Percentiles rank a stretch among this genome's conserved stretches.
Evolutionary conservation across 2,329 filamentous ascomycete species (phyloP).

Genomic region (Blastomyces parvus): DNA sequence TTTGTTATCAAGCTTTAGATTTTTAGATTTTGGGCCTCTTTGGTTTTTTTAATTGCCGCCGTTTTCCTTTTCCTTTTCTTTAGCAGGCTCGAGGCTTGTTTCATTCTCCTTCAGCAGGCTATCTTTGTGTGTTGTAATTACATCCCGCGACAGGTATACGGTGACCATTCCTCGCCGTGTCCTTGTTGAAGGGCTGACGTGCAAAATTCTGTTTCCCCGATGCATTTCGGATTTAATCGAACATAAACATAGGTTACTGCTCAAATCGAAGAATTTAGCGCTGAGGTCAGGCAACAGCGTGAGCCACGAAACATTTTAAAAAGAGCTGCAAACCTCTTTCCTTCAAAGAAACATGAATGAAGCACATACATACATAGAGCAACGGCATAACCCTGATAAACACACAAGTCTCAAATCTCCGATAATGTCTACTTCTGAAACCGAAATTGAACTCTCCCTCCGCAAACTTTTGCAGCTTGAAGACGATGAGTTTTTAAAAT

Average conservation of each 20-base stretch:
- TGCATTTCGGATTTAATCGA: not conserved
- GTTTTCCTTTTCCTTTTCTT: not conserved
- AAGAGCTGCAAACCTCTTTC: not conserved
- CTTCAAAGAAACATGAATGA: not conserved
- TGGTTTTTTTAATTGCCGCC: not conserved
- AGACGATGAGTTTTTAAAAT: not conserved
- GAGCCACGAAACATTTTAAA: not conserved
- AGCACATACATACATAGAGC: not conserved
- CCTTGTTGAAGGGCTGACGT: not conserved
- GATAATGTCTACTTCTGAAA: not conserved
- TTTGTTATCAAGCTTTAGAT: not conserved
- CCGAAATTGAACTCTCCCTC: not conserved
- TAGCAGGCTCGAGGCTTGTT: not conserved
- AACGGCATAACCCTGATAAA: too few species aligned
- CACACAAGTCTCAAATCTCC: not conserved
- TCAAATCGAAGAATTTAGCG: not conserved
- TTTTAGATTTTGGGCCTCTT: not conserved
- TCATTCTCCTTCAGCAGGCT: not conserved
- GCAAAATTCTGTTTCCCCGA: not conserved
- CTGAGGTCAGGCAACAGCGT: not conserved
- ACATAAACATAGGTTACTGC: not conserved
- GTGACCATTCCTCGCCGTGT: not conserved
- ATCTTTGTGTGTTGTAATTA: not conserved
- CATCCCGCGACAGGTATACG: not conserved
- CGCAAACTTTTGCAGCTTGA: not conserved